Conservation (phyloP, 2,329 filamentous ascomycete genomes). For the Talaromyces sp. region DNA sequence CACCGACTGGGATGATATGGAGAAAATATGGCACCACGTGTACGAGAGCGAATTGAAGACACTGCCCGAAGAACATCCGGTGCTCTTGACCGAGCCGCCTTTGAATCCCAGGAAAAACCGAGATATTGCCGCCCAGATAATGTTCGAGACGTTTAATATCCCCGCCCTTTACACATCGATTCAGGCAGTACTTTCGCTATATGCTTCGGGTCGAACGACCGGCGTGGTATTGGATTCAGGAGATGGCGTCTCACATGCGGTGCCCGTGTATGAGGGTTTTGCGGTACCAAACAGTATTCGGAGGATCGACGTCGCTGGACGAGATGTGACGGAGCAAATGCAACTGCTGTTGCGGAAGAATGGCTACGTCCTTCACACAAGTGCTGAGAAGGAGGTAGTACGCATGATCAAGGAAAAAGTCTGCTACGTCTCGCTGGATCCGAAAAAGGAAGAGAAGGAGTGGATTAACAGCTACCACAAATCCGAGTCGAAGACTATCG, state of each 20-base stretch:
- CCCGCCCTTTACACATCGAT: conserved; percentile 95
- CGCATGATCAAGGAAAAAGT: conserved; percentile 88
- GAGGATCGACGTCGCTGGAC: conserved; percentile 89
- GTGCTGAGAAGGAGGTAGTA: conserved; percentile 98
- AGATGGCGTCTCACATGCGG: conserved; percentile 93
- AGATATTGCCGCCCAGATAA: conserved; percentile 91
- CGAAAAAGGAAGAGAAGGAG: conserved; percentile 92
- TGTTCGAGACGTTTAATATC: conserved; percentile 98
- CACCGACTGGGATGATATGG: conserved; percentile 47
- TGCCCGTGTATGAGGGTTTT: conserved; percentile 97
- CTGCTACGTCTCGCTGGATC: conserved; percentile 85
- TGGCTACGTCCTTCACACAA: conserved; percentile 93
- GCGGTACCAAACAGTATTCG: conserved; percentile 94
- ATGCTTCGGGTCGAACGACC: conserved; percentile 91
- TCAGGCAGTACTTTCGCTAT: conserved; percentile 91
- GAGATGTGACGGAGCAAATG: conserved; percentile 93
- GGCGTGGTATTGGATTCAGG: conserved; percentile 93
- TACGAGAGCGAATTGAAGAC: conserved; percentile 96
- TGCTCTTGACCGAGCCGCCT: conserved; percentile 91
- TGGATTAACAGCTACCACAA: conserved; percentile 72
- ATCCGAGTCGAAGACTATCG: conserved; percentile 71
- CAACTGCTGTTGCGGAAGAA: conserved; percentile 87
- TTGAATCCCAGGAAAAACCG: conserved; percentile 93
- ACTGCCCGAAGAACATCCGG: conserved; percentile 96
- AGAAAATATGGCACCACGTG: conserved; percentile 74